Percentiles rank a stretch among this genome's conserved stretches.
phyloP scores from a whole-genome alignment of 2,329 filamentous ascomycete species.

The Aspergillus brunneoviolaceus region DNA sequence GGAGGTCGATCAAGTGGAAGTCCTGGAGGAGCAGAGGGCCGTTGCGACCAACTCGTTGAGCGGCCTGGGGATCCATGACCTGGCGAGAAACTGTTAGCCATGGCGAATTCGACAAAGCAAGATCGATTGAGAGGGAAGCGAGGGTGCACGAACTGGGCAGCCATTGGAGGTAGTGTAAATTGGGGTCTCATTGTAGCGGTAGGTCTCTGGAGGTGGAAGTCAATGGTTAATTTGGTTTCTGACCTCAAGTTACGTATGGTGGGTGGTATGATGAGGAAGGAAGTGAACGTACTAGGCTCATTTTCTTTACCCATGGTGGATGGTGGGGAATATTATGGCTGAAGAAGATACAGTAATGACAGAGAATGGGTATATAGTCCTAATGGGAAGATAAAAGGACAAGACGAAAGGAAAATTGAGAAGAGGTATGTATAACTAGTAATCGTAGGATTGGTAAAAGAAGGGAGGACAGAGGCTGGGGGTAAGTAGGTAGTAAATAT shows the following conservation, averaged over 20 bases:
- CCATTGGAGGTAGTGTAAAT: conserved; percentile 62
- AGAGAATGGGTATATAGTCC: not conserved
- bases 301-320: conserved; percentile 40
- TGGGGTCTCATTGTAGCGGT: conserved; percentile 58
- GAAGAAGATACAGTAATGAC: conserved; percentile 1
- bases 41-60: conserved; percentile 56
- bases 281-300: conserved; percentile 29
- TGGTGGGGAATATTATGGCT: not conserved
- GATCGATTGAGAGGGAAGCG: not conserved
- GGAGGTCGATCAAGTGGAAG: conserved; percentile 64
- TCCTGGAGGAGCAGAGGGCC: conserved; percentile 64
- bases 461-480: not conserved
- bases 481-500: not conserved
- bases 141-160: conserved; percentile 42
- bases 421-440: not conserved
- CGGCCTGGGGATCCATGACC: conserved; percentile 53
- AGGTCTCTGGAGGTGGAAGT: conserved; percentile 30
- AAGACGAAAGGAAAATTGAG: not conserved
- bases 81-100: conserved; percentile 14
- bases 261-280: conserved; percentile 1
- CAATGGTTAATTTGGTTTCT: not conserved
- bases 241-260: not conserved
- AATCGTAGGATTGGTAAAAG: not conserved
- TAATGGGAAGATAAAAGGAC: not conserved
- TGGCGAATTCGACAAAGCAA: conserved; percentile 2